Evolutionary conservation across 192 early-diverging fungal species (phyloP).

Genomic region (Coemansia sp.): DNA sequence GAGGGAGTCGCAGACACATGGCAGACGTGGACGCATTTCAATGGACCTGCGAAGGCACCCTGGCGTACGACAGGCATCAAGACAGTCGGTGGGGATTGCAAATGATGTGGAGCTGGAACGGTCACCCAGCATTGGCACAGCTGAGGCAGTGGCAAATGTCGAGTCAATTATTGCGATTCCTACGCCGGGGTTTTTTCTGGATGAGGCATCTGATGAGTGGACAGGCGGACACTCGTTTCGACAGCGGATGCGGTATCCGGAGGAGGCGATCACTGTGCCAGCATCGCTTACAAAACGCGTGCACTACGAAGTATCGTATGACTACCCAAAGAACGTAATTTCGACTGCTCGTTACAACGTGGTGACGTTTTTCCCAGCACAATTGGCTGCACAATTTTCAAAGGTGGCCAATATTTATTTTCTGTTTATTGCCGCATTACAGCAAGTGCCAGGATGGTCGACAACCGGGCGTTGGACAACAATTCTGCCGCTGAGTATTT

Average conservation of each 20-base stretch:
- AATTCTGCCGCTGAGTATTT: constrained; percentile 68
- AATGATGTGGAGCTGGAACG: neutral
- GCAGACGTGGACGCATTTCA: constrained; percentile 7
- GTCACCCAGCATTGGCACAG: constrained; percentile 2
- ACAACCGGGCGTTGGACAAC: constrained; percentile 82
- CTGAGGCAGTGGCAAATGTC: neutral
- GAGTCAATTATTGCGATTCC: constrained; percentile 49
- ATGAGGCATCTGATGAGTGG: constrained; percentile 49
- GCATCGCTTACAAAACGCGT: constrained; percentile 57
- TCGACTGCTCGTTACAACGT: constrained; percentile 86
- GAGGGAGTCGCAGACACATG: constrained; percentile 17
- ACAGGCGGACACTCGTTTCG: constrained; percentile 50
- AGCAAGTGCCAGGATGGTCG: constrained; percentile 71
- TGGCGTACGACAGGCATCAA: constrained; percentile 6
- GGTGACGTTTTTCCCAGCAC: constrained; percentile 87
- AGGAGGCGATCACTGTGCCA: constrained; percentile 43
- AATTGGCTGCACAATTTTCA: constrained; percentile 95
- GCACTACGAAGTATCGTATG: constrained; percentile 57
- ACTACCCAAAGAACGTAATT: constrained; percentile 53
- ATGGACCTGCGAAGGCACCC: constrained; percentile 1
- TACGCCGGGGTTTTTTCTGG: constrained; percentile 51
- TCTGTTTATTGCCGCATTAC: constrained; percentile 80
- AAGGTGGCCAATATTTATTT: constrained; percentile 96
- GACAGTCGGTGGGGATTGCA: constrained; percentile 10
- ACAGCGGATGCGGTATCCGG: constrained; percentile 47